Base-by-base conservation (phyloP, 352 stramenopile species). In the Phytophthora uliginosa region DNA sequence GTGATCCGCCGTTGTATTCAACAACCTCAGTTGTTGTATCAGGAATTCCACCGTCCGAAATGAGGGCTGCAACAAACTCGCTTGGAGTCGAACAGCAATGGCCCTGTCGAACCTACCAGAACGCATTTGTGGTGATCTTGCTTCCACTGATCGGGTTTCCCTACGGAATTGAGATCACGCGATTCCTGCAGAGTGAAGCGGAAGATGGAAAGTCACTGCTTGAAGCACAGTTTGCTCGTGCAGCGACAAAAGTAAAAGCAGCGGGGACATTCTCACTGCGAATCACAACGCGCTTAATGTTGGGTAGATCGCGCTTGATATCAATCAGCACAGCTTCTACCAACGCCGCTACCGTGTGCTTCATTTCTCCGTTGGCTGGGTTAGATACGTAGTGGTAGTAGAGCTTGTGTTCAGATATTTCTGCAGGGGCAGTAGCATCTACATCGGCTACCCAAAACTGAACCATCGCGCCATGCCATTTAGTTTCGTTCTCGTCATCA, bases 1-100 rank as follows among this genome's bases (percentile, higher is more conserved):
- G 52, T 15, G 26, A 33, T 17, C 18, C 47, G 3, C 45, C 51
- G 13, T 63, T 62, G 26, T 78, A 57, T 2, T 73, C 54, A 2
- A 82, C 55, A 9, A 84, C 36, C 63, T 82, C 69, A 24, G 71
- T 53, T 28, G 74, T 48, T 15, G 26, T 59, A 63, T 84, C 78
- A 8, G 71, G 58, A 7, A 82, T 31, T 7, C 74, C 71, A 18
- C 62, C 67, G 57, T 78, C 36, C 10, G 28, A 57, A 28, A 59
- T 70, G 0, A 84, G 64, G 0, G 58, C 77, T 12, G 69, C 26
- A 7, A 78, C 68, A 12, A 76, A 42, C 55, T 51, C 31, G 7
- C 10, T 22, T 17, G 70, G 57, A 22, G 70, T 82, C 15, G 42
- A 33, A 15, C 65, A 74, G 38, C 63, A 66, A 26, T 76, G 48